A percentile compares a stretch with the other conserved stretches of the same genome.
These are phyloP conservation scores for Plasmodium inui DNA, from an alignment of 169 alveolate species.

Conservation along the genomic window DNA sequence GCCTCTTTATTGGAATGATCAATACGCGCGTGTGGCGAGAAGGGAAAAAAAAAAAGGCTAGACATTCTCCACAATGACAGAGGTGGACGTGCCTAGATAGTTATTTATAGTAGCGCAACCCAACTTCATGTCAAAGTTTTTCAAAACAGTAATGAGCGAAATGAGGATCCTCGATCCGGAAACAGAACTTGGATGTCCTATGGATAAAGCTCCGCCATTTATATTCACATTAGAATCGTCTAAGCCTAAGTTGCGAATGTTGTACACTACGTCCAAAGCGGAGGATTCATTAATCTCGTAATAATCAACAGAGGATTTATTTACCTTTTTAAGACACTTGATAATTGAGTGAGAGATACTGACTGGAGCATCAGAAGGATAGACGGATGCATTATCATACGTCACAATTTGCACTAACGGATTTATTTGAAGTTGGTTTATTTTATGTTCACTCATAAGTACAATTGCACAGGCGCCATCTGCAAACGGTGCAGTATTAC, in stretches of 20 bases:
- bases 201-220: conserved; percentile 78
- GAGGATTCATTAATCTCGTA: conserved; percentile 81
- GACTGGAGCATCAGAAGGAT: conserved; percentile 67
- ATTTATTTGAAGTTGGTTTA: conserved; percentile 36
- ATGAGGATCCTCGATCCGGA: conserved; percentile 82
- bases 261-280: conserved; percentile 77
- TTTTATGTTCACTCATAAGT: conserved; percentile 69
- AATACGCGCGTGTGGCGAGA: neutral
- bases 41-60: conserved; percentile 17
- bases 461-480: conserved; percentile 71
- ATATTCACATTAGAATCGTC: conserved; percentile 79
- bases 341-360: conserved; percentile 58
- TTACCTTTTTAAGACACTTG: conserved; percentile 26
- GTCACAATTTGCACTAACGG: conserved; percentile 78
- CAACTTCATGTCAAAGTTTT: conserved; percentile 75
- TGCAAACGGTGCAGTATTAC: conserved; percentile 68
- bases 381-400: conserved; percentile 75
- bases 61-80: conserved; percentile 76
- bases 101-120: conserved; percentile 81
- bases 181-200: conserved; percentile 83
- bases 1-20: neutral
- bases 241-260: conserved; percentile 55
- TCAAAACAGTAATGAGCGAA: conserved; percentile 78
- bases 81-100: conserved; percentile 78
- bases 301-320: conserved; percentile 76